Evolutionary conservation across 1,139 yeast genomes (phyloP), one percentile per base, ranked within the genome.

Genomic region (Yamadazyma oceani): DNA sequence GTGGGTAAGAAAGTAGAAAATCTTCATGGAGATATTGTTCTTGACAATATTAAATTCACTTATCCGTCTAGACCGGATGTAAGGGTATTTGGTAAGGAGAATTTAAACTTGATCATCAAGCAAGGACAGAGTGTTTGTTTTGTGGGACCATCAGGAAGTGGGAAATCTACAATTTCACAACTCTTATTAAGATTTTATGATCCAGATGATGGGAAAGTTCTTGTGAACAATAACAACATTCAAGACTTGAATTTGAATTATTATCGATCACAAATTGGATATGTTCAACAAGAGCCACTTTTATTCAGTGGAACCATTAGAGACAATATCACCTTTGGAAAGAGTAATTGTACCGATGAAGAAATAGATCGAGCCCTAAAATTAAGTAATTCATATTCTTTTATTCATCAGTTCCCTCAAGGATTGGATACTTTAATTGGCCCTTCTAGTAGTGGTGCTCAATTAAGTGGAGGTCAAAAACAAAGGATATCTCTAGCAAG

Each of bases 111-210:
- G 51, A 74, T 70, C 15, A 85, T 92, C 42, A 78, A 78, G 28
- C 76, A 87, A 13, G 97, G 97, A 2, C 85, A 92, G 38, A 88
- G 88, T 51, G 88, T 90, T 11, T 90, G 97, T 58, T 80, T 92
- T 48, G 97, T 90, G 11, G 98, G 97, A 0, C 97, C 97, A 4
- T 85, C 96, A 3, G 97, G 98, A 13, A 81, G 94, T 45, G 98
- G 97, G 23, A 92, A 92, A 60, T 87, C 96, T 1, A 90, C 97
- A 0, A 82, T 92, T 26, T 80, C 95, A 2, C 86, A 92, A 22
- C 64, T 92, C 39, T 58, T 92, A 39, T 63, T 89, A 42, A 66
- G 96, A 37, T 88, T 86, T 57, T 92, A 92, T 56, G 89, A 87
- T 51, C 95, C 96, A 3, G 54, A 66, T 1, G 51, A 62, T 0